A percentile compares a stretch with the other conserved stretches of the same genome.
phyloP scores from a whole-genome alignment of 495 filamentous ascomycete species.

The Chaetomium tenue region DNA sequence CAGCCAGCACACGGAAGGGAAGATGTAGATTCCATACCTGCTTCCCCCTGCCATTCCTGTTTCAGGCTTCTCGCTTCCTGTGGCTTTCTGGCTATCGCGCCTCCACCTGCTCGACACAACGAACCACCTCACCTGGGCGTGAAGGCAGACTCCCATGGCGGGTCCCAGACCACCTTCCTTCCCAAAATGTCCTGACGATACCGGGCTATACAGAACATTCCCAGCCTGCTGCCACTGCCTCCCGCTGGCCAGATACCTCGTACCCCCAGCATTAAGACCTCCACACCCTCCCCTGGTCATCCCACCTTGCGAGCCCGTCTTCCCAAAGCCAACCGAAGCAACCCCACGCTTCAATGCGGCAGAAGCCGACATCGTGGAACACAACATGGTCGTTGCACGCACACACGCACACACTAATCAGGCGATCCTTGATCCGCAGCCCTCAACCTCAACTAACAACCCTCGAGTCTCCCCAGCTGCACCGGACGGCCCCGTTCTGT shows the following conservation, averaged over 20 bases:
- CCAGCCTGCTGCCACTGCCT: neutral
- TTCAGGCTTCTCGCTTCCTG: neutral
- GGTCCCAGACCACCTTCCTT: neutral
- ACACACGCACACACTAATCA: neutral
- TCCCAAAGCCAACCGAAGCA: neutral
- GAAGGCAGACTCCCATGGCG: neutral
- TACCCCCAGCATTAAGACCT: neutral
- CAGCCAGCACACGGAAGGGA: neutral
- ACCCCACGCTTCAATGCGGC: slow-evolving; percentile 4
- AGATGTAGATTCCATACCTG: neutral
- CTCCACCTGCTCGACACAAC: neutral
- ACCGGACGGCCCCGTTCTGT: too few species aligned
- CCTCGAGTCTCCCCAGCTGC: too few species aligned
- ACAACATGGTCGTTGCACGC: neutral
- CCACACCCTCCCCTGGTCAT: neutral
- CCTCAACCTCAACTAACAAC: neutral
- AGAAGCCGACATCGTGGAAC: neutral
- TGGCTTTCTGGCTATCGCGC: neutral
- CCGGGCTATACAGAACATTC: neutral
- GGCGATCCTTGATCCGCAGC: neutral
- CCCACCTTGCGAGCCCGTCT: neutral
- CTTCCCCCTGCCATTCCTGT: neutral
- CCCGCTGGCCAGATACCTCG: neutral
- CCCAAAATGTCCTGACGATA: neutral
- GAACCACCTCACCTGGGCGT: neutral